phyloP scores from a whole-genome alignment of 441 rosid genomes.

The Gossypium aridum region DNA sequence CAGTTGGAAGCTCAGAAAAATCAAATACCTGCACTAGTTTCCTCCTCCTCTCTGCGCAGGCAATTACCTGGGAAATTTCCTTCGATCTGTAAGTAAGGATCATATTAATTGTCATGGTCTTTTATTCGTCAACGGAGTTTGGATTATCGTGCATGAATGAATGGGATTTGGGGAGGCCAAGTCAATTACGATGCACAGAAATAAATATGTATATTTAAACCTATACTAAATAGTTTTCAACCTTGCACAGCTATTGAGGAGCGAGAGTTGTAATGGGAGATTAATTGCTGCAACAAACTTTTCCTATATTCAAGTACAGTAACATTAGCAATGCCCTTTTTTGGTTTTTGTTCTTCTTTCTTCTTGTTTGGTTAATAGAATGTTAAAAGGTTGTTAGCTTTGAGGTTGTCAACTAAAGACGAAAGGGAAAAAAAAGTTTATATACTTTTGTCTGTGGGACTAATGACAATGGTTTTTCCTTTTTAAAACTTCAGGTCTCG shows the following conservation, averaged over 20 bases:
- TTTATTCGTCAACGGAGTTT: not conserved
- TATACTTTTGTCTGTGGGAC: not conserved
- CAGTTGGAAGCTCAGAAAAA: not conserved
- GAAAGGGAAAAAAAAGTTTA: no score
- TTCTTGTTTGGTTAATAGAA: not conserved
- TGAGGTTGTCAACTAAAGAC: not conserved
- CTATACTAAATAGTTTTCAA: not conserved
- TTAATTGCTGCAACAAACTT: not conserved
- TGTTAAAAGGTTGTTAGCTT: not conserved
- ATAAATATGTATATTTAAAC: not conserved
- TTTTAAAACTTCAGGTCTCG: no score
- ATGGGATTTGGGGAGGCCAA: not conserved
- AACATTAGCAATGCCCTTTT: not conserved
- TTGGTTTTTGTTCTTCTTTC: not conserved
- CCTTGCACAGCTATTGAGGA: not conserved
- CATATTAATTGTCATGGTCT: not conserved
- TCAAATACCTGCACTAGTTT: not conserved
- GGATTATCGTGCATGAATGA: not conserved
- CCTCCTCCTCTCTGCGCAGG: not conserved
- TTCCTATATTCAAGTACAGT: not conserved
- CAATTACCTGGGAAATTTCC: conserved; percentile 7
- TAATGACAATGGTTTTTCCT: not conserved
- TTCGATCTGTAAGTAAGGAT: not conserved
- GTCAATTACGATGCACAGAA: conserved; percentile 2
- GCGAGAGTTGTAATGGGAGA: not conserved